These are phyloP conservation scores for Sporothrix variecibatus DNA, from an alignment of 2,329 filamentous ascomycete genomes.

Conservation along the genomic window DNA sequence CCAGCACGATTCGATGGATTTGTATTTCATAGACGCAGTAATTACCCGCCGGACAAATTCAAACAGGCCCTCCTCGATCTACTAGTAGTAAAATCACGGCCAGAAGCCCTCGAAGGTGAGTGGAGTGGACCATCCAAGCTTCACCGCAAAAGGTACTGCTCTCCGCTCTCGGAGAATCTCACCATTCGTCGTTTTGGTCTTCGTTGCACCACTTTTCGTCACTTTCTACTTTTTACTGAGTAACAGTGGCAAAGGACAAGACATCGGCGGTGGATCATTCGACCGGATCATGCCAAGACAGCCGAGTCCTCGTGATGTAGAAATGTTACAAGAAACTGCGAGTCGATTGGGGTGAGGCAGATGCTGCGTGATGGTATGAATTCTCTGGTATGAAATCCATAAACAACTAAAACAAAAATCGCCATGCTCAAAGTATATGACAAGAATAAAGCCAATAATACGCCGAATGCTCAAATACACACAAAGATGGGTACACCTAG, in stretches of 20 bases:
- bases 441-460: not conserved
- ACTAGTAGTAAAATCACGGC: not conserved
- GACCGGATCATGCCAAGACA: not conserved
- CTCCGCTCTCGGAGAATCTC: conserved; percentile 3
- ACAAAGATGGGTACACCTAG: not conserved
- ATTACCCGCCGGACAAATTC: not conserved
- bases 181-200: not conserved
- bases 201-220: not conserved
- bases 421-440: not conserved
- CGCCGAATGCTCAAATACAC: not conserved
- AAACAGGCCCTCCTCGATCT: not conserved
- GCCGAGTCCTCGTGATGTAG: not conserved
- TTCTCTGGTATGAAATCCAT: not conserved
- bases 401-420: not conserved
- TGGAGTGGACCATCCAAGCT: not conserved
- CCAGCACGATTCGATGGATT: not conserved
- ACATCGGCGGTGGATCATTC: not conserved
- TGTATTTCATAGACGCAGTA: not conserved
- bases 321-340: not conserved
- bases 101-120: not conserved
- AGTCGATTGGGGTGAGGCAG: not conserved
- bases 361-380: not conserved
- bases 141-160: not conserved
- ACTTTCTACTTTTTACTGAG: not conserved
- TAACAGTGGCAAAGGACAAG: not conserved